These are phyloP conservation scores for Fusarium bactridioides DNA, from an alignment of 2,329 filamentous ascomycete species.

Conservation along the genomic window DNA sequence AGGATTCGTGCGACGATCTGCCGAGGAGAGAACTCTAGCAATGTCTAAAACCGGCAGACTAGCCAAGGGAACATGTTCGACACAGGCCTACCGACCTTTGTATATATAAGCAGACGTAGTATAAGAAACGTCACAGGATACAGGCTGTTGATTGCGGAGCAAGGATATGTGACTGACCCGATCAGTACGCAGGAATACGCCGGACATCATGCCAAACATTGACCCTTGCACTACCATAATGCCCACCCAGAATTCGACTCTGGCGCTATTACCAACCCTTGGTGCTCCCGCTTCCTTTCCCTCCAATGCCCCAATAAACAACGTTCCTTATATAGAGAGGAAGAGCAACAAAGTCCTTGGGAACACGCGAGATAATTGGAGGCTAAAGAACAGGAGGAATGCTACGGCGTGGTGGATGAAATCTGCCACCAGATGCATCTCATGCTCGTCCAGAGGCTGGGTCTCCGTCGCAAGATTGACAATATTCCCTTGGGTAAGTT, in stretches of 20 bases:
- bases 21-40: slow-evolving; percentile 16
- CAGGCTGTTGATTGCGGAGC: neutral
- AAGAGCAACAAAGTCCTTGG: neutral
- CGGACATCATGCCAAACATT: neutral
- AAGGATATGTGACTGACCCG: neutral
- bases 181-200: neutral
- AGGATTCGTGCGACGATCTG: slow-evolving; percentile 13
- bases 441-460: neutral
- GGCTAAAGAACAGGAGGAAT: neutral
- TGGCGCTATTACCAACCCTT: neutral
- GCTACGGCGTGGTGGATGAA: neutral
- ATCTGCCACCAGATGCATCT: neutral
- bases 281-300: neutral
- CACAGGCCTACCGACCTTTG: neutral
- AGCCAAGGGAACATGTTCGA: neutral
- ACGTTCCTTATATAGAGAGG: neutral
- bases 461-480: neutral
- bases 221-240: neutral
- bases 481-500: neutral
- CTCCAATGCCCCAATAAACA: neutral
- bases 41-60: slow-evolving; percentile 35
- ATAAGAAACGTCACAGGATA: neutral
- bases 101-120: neutral
- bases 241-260: neutral
- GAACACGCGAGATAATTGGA: neutral